phyloP scores from a whole-genome alignment of 225 moss, liverwort and hornwort species.

The Pleurozium schreberi region DNA sequence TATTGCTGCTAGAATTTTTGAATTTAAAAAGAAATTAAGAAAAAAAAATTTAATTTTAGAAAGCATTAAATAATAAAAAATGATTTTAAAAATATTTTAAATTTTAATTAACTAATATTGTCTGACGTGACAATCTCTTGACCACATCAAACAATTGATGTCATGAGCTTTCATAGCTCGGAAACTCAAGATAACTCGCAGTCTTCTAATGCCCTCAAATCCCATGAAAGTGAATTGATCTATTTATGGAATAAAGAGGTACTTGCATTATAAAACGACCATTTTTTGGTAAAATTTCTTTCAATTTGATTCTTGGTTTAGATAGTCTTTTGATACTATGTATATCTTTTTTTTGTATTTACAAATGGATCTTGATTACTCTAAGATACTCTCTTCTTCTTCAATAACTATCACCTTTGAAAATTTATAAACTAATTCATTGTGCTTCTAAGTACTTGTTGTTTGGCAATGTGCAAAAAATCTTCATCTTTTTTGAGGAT shows the following conservation, averaged over 20 bases:
- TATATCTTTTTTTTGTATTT: too few species aligned
- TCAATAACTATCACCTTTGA: background rate
- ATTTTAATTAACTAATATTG: too few species aligned
- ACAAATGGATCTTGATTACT: background rate
- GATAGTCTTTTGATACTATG: background rate
- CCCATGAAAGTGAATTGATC: background rate
- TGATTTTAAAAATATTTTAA: too few species aligned
- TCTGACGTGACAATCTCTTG: too few species aligned
- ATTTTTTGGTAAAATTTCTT: background rate
- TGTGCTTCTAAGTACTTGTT: background rate
- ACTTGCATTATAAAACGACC: background rate
- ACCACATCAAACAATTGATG: too few species aligned
- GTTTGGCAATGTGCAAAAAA: background rate
- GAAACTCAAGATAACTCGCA: too few species aligned
- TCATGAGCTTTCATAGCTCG: too few species aligned
- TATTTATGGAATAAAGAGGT: background rate
- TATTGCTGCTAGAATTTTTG: too few species aligned
- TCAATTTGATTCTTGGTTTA: background rate
- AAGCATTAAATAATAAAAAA: too few species aligned
- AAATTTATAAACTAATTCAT: background rate
- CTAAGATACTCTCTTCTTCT: background rate
- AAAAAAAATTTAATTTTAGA: too few species aligned
- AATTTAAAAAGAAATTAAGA: too few species aligned
- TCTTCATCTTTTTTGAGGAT: background rate
- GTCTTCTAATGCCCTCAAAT: too few species aligned